These are phyloP conservation scores for Alternaria arborescens DNA, from an alignment of 2,329 filamentous ascomycete genomes.

Conservation along the genomic window DNA sequence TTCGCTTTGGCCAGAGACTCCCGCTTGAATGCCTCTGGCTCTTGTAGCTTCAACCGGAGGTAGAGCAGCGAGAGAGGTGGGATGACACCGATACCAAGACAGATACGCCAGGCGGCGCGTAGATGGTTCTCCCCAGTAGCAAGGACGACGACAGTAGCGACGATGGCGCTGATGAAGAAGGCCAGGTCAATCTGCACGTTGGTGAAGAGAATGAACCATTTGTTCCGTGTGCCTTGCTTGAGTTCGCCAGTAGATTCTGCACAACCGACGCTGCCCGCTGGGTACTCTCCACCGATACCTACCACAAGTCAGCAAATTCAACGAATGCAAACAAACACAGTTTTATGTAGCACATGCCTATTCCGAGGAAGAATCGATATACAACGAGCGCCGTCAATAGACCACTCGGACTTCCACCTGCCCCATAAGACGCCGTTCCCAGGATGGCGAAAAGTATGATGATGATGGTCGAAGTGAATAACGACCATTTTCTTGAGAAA, in stretches of 20 bases:
- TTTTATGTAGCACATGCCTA: conserved; percentile 40
- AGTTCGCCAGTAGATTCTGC: conserved; percentile 87
- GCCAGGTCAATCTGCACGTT: conserved; percentile 88
- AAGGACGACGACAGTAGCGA: conserved; percentile 65
- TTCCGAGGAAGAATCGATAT: conserved; percentile 80
- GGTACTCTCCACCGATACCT: conserved; percentile 83
- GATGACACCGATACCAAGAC: conserved; percentile 65
- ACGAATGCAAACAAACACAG: neutral
- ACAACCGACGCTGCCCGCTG: conserved; percentile 82
- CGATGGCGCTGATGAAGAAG: conserved; percentile 76
- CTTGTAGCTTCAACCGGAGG: conserved; percentile 64
- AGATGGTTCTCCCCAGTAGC: conserved; percentile 66
- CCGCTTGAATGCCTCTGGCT: conserved; percentile 63
- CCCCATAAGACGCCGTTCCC: conserved; percentile 78
- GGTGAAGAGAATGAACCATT: conserved; percentile 84
- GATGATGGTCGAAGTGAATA: conserved; percentile 79
- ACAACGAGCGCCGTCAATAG: conserved; percentile 82
- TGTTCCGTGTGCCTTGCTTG: conserved; percentile 77
- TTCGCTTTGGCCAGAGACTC: conserved; percentile 57
- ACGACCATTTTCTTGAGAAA: conserved; percentile 83
- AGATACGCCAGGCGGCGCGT: conserved; percentile 81
- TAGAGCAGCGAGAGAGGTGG: conserved; percentile 65
- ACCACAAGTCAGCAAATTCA: conserved; percentile 4
- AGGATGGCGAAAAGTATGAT: conserved; percentile 86
- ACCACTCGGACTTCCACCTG: conserved; percentile 71